Evolutionary conservation across 2,329 filamentous ascomycete genomes (phyloP), one percentile per base, ranked within the genome.

Genomic region (Ascocoryne sarcoides): DNA sequence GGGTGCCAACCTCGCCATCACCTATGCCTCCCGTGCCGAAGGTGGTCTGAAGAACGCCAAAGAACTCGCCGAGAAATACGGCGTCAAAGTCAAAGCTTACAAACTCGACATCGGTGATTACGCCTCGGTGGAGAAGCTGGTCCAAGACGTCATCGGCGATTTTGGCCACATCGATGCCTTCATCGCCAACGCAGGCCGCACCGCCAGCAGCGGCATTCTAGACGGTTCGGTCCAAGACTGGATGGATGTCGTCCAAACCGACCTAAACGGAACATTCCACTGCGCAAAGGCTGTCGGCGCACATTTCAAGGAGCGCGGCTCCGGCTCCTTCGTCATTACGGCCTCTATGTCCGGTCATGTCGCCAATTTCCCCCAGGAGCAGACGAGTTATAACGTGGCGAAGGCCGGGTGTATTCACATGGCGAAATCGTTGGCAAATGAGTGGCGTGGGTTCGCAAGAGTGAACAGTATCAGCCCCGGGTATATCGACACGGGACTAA

Each of bases 131-230:
- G 62, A 74, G 58, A 62, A 41, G 26, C 40, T 79, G 41, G 74
- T 81, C 53, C 61, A 67, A 48, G 66, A 75, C 32, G 75, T 81
- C 39, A 66, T 80, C 58, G 65, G 68, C 50, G 84, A 89, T 57
- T 89, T 88, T 33, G 76, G 76, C 62, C 71, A 78, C 64, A 72
- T 82, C 55, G 76, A 82, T 55, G 73, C 71, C 53, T 79, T 81
- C 63, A 73, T 82, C 49, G 77, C 77, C 62, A 82, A 82, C 61
- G 81, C 82, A 15, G 82, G 82, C 42, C 74, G 76, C 46, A 84
- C 82, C 4, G 80, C 82, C 51, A 72, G 81, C 64, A 67, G 65
- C 40, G 82, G 81, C 43, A 71, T 85, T 56, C 67, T 85, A 36
- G 82, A 86, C 47, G 77, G 76, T 48, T 68, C 73, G 36, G 73